Evolutionary conservation across 2,329 filamentous ascomycete species (phyloP).

Genomic region (Exophiala xenobiotica): DNA sequence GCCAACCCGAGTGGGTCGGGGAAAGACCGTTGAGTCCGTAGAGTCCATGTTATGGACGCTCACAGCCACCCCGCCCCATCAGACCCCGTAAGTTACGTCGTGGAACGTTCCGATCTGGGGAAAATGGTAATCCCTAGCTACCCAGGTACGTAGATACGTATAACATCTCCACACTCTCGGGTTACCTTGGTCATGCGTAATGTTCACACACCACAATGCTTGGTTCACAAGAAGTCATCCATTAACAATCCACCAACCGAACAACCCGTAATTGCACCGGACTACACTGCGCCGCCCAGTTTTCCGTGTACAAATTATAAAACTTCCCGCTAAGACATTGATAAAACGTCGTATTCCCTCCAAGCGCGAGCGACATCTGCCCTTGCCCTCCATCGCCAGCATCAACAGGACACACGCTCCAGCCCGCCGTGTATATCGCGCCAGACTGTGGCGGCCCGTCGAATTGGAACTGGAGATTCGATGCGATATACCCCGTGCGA

Average conservation of each 20-base stretch:
- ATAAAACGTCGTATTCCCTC: slow-evolving; percentile 67
- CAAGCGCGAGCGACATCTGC: slow-evolving; percentile 68
- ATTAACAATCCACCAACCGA: slow-evolving; percentile 17
- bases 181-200: too few species aligned
- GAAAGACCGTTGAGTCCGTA: too few species aligned
- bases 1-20: too few species aligned
- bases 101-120: too few species aligned
- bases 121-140: too few species aligned
- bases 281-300: slow-evolving; percentile 55
- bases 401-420: slow-evolving; percentile 71
- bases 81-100: too few species aligned
- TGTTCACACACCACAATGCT: too few species aligned
- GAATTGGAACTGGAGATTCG: slow-evolving; percentile 80
- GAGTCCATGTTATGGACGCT: too few species aligned
- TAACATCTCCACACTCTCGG: too few species aligned
- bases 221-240: too few species aligned
- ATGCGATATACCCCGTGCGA: slow-evolving; percentile 75
- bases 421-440: slow-evolving; percentile 71
- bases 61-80: too few species aligned
- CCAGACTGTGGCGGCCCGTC: slow-evolving; percentile 68
- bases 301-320: slow-evolving; percentile 76
- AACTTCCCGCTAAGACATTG: slow-evolving; percentile 72
- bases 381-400: slow-evolving; percentile 63
- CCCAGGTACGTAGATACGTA: too few species aligned
- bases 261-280: slow-evolving; percentile 20